A percentile compares a stretch with the other conserved stretches of the same genome.
These are phyloP conservation scores for Sclerotiophoma versabilis DNA, from an alignment of 2,329 filamentous ascomycete species.

Conservation along the genomic window DNA sequence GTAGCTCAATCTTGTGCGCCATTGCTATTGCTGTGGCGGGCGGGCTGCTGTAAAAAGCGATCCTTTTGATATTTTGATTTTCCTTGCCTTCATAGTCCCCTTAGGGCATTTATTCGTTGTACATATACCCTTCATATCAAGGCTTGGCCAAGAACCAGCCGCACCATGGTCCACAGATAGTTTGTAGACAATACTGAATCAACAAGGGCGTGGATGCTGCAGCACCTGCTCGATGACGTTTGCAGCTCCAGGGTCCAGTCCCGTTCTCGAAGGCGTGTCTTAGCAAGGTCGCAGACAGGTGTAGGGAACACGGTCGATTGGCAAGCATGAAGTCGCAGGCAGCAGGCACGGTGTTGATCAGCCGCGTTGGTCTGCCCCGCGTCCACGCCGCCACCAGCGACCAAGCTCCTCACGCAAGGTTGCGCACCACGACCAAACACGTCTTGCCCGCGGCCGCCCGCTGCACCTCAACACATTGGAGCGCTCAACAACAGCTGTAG, in stretches of 20 bases:
- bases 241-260: conserved; percentile 4
- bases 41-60: conserved; percentile 29
- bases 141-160: conserved; percentile 10
- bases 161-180: conserved; percentile 18
- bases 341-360: conserved; percentile 8
- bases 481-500: conserved; percentile 46
- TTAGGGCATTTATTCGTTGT: conserved; percentile 15
- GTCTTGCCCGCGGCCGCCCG: conserved; percentile 18
- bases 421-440: conserved; percentile 26
- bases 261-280: not conserved
- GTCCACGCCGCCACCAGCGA: conserved; percentile 25
- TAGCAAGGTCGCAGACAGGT: not conserved
- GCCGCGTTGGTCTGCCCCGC: conserved; percentile 16
- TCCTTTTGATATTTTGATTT: not conserved
- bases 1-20: conserved; percentile 29
- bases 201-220: not conserved
- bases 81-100: conserved; percentile 14
- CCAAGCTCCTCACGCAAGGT: conserved; percentile 26
- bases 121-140: conserved; percentile 25
- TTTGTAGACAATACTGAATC: conserved; percentile 11
- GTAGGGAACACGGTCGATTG: not conserved
- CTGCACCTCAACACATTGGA: conserved; percentile 36
- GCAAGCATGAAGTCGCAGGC: not conserved
- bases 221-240: not conserved
- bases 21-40: conserved; percentile 26